These are phyloP conservation scores for Paecilomyces sp. DNA, from an alignment of 2,329 filamentous ascomycete genomes.

Conservation along the genomic window DNA sequence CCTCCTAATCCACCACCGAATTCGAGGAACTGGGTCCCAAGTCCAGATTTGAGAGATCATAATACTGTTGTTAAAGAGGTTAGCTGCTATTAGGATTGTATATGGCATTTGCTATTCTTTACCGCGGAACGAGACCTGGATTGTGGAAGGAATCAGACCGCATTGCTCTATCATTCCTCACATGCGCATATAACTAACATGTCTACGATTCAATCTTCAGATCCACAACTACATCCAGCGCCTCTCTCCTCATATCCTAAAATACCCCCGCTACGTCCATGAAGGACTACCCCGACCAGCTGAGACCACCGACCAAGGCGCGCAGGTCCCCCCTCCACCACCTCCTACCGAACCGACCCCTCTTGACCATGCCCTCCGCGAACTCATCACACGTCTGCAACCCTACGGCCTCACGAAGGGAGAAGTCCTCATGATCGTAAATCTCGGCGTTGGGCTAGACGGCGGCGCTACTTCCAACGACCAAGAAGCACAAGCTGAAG, in stretches of 20 bases:
- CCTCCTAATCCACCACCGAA: slow-evolving; percentile 32
- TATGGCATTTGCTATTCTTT: neutral
- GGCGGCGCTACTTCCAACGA: neutral
- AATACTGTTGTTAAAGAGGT: slow-evolving; percentile 42
- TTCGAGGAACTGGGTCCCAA: slow-evolving; percentile 30
- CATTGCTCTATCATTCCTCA: neutral
- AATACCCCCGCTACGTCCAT: slow-evolving; percentile 26
- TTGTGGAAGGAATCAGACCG: neutral
- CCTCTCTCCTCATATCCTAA: slow-evolving; percentile 31
- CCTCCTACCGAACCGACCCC: slow-evolving; percentile 17
- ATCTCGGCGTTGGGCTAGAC: slow-evolving; percentile 32
- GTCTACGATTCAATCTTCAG: slow-evolving; percentile 11
- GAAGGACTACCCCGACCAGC: slow-evolving; percentile 12
- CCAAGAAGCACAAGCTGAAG: neutral
- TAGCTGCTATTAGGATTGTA: slow-evolving; percentile 2
- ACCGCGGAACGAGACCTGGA: neutral
- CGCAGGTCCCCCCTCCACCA: slow-evolving; percentile 5
- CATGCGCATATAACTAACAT: neutral
- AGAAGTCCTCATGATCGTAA: slow-evolving; percentile 40
- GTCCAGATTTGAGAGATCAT: slow-evolving; percentile 37
- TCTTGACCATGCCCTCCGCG: slow-evolving; percentile 30
- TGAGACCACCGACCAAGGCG: slow-evolving; percentile 3
- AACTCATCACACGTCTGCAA: slow-evolving; percentile 27
- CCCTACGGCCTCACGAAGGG: slow-evolving; percentile 39
- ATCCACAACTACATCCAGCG: slow-evolving; percentile 36